Evolutionary conservation across 169 alveolate genomes (phyloP).

Genomic region (Plasmodium knowlesi): DNA sequence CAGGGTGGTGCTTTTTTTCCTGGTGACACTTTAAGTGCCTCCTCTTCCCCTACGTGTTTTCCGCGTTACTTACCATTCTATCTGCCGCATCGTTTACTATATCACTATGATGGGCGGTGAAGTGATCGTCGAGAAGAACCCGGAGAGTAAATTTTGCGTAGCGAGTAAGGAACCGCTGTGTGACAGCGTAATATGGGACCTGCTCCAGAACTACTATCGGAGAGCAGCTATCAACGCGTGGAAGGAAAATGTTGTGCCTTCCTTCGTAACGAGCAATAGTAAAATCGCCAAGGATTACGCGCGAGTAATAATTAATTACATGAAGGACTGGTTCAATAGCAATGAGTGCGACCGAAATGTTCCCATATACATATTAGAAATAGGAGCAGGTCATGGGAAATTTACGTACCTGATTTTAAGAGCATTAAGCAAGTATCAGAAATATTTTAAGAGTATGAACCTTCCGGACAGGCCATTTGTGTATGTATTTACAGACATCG

Average conservation of each 20-base stretch:
- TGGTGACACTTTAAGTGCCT: neutral
- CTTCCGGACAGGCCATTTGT: slow-evolving; percentile 85
- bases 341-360: slow-evolving; percentile 72
- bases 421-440: slow-evolving; percentile 82
- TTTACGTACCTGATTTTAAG: slow-evolving; percentile 84
- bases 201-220: slow-evolving; percentile 84
- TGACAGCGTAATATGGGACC: slow-evolving; percentile 86
- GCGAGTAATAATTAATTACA: slow-evolving; percentile 83
- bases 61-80: neutral
- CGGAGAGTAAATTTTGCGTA: slow-evolving; percentile 82
- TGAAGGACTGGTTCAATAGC: slow-evolving; percentile 81
- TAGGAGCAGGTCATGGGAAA: slow-evolving; percentile 89
- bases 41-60: neutral
- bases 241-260: slow-evolving; percentile 87
- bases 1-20: neutral
- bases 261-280: slow-evolving; percentile 87
- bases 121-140: slow-evolving; percentile 85
- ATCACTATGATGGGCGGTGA: slow-evolving; percentile 82
- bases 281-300: slow-evolving; percentile 88
- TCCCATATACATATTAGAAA: slow-evolving; percentile 81
- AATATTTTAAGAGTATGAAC: slow-evolving; percentile 81
- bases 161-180: slow-evolving; percentile 80
- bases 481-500: slow-evolving; percentile 87
- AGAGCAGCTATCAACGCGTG: slow-evolving; percentile 88
- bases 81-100: neutral